Conservation (phyloP, 2,329 filamentous ascomycete species). For the Raffaelea arxii region DNA sequence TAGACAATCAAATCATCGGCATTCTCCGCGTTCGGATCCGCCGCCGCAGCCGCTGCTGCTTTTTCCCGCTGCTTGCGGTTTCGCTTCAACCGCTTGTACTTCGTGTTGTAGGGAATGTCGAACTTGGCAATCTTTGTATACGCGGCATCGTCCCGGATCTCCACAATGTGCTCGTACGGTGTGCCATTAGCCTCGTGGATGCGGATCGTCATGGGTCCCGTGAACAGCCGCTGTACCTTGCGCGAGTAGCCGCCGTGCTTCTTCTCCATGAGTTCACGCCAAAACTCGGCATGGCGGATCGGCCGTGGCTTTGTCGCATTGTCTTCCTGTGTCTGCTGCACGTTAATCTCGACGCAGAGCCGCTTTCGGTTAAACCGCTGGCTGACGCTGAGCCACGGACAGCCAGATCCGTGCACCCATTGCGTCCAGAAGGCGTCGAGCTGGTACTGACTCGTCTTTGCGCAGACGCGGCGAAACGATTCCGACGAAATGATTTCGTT, state of each 20-base stretch:
- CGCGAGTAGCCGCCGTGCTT: constrained; percentile 59
- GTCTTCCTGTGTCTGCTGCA: constrained; percentile 63
- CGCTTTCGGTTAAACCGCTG: constrained; percentile 98
- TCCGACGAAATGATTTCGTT: constrained; percentile 67
- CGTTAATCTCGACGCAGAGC: constrained; percentile 83
- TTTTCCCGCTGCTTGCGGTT: constrained; percentile 76
- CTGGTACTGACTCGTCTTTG: constrained; percentile 71
- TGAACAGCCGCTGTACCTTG: constrained; percentile 54
- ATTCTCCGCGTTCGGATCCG: constrained; percentile 32
- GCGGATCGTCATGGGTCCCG: constrained; percentile 92
- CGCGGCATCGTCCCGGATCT: constrained; percentile 78
- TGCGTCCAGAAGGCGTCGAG: constrained; percentile 89
- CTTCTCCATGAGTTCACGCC: constrained; percentile 76
- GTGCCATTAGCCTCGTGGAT: constrained; percentile 98
- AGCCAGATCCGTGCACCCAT: constrained; percentile 84
- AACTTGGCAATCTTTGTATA: constrained; percentile 53
- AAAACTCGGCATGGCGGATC: constrained; percentile 65
- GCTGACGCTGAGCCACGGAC: constrained; percentile 75
- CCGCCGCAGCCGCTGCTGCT: constrained; percentile 50
- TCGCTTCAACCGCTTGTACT: constrained; percentile 93
- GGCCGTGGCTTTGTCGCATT: constrained; percentile 41
- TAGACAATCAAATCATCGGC: constrained; percentile 71
- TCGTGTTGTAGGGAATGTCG: constrained; percentile 97
- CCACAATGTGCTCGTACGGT: constrained; percentile 94
- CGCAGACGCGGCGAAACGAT: constrained; percentile 72